A percentile compares a stretch with the other conserved stretches of the same genome.
Conservation (phyloP, 1,284 basidiomycete species). For the Marasmius fiardii region DNA sequence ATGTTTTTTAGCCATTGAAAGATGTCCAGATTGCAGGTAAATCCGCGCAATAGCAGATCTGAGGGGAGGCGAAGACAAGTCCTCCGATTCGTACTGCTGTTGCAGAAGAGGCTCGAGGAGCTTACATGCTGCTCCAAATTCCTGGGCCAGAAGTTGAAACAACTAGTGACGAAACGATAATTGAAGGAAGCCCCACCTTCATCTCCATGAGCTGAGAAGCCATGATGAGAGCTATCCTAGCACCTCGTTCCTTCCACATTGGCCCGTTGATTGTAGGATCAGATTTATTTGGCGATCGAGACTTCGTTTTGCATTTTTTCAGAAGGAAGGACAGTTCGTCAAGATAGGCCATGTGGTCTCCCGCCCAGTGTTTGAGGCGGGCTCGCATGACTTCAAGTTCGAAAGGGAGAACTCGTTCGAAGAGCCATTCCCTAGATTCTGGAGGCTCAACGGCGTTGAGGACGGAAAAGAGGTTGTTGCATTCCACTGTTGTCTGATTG, state of each 20-base stretch:
- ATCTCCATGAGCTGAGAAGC: conserved; percentile 74
- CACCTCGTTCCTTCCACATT: conserved; percentile 82
- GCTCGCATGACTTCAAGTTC: conserved; percentile 76
- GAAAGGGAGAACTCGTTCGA: conserved; percentile 67
- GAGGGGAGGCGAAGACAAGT: conserved; percentile 43
- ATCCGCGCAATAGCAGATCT: conserved; percentile 68
- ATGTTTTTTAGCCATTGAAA: conserved; percentile 52
- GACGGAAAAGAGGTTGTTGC: conserved; percentile 74
- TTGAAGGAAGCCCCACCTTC: conserved; percentile 42
- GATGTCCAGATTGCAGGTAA: conserved; percentile 67
- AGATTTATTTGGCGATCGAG: conserved; percentile 34
- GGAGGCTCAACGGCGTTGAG: conserved; percentile 55
- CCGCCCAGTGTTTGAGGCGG: conserved; percentile 69
- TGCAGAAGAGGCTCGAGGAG: conserved; percentile 61
- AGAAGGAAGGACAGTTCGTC: conserved; percentile 79
- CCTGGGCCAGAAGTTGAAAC: too few species aligned
- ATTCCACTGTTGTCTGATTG: conserved; percentile 78
- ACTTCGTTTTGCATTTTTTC: conserved; percentile 66
- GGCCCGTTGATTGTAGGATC: conserved; percentile 42
- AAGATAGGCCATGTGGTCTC: conserved; percentile 71
- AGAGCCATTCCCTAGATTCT: conserved; percentile 46
- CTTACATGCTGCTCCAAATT: conserved; percentile 61
- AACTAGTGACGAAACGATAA: neutral
- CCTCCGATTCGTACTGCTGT: conserved; percentile 30
- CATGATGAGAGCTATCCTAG: conserved; percentile 65